phyloP scores from a whole-genome alignment of 257 asterid species.

The Osmanthus fragrans region DNA sequence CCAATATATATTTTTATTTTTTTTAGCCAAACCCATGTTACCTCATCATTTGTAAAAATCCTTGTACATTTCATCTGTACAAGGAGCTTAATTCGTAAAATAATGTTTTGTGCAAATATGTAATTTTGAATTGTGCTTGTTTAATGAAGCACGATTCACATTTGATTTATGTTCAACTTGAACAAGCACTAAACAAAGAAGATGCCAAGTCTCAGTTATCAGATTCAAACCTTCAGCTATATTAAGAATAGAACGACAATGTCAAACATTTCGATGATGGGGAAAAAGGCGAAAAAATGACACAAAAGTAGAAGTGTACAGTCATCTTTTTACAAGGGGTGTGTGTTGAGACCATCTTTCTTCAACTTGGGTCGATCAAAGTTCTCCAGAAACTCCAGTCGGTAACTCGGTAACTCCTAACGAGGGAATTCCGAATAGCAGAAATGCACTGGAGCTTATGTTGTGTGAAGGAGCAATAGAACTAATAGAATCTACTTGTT shows the following conservation, averaged over 20 bases:
- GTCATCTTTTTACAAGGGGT: conserved; percentile 33
- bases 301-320: conserved; percentile 26
- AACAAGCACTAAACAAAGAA: neutral
- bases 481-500: neutral
- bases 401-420: neutral
- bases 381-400: conserved; percentile 6
- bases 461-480: conserved; percentile 19
- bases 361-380: conserved; percentile 25
- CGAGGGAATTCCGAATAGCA: neutral
- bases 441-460: conserved; percentile 11
- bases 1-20: no score
- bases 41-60: no score
- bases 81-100: neutral
- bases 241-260: neutral
- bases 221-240: neutral
- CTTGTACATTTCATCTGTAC: no score
- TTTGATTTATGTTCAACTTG: neutral
- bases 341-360: conserved; percentile 27
- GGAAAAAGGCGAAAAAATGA: conserved; percentile 10
- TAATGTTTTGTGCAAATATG: neutral
- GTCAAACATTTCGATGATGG: neutral
- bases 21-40: no score
- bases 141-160: neutral
- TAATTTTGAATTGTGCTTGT: neutral
- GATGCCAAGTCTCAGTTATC: neutral